Evolutionary conservation across 2,329 filamentous ascomycete species (phyloP), one percentile per base, ranked within the genome.

Genomic region (Didymella sp.): DNA sequence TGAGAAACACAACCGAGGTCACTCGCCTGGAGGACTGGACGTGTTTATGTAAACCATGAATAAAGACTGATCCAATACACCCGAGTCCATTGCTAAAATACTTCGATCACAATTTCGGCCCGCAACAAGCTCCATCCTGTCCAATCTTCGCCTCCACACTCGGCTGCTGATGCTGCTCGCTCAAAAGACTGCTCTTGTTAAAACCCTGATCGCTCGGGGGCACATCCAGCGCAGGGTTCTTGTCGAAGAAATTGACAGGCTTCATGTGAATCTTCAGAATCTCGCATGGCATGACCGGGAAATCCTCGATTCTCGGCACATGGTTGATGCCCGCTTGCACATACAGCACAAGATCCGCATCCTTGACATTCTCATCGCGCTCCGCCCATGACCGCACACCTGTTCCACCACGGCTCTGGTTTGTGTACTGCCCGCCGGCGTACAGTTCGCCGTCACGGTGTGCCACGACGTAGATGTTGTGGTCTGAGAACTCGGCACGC

Each of bases 311-410:
- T 31, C 82, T 72, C 0, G 81, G 80, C 53, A 85, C 78, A 59
- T 86, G 84, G 25, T 84, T 86, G 56, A 86, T 80, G 19, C 83
- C 83, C 28, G 85, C 84, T 64, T 86, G 84, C 17, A 85, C 71
- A 56, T 80, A 87, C 47, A 84, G 76, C 3, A 86, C 84, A 15
- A 86, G 76, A 66, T 87, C 83, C 4, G 81, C 79, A 56, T 86
- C 82, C 52, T 81, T 79, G 47, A 85, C 81, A 43, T 76, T 76
- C 54, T 85, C 83, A 54, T 82, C 79, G n/a, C 82, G 76, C 15
- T 80, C 76, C 0, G 81, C 82, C 77, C 80, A 83, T 38, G 73
- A 70, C 54, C 77, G 72, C 35, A 82, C 82, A 57, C 82, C 76
- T 21, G 75, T 77, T 52, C 81, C 73, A 52, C 83, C 79, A 62